Percentiles rank a stretch among this genome's conserved stretches.
These are phyloP conservation scores for Proliferodiscus dingleyae DNA, from an alignment of 2,329 filamentous ascomycete genomes.

Conservation along the genomic window DNA sequence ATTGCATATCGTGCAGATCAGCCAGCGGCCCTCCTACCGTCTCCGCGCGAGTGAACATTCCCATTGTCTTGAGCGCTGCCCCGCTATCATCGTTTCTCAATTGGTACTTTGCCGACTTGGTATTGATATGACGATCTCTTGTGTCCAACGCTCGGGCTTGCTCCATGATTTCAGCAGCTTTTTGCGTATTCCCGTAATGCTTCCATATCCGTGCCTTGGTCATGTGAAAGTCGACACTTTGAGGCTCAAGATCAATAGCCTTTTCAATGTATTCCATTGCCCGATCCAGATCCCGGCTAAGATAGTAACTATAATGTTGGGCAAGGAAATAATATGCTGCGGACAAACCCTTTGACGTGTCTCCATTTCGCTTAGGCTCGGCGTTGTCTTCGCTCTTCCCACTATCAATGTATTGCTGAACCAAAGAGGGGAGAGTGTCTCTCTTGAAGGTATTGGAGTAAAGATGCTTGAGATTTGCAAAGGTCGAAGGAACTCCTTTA, in stretches of 20 bases:
- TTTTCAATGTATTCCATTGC: conserved; percentile 79
- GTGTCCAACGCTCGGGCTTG: conserved; percentile 78
- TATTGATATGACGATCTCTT: conserved; percentile 96
- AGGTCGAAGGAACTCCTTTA: conserved; percentile 92
- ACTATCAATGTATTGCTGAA: conserved; percentile 69
- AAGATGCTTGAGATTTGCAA: conserved; percentile 92
- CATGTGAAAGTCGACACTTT: conserved; percentile 88
- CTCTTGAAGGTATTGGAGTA: conserved; percentile 77
- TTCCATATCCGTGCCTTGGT: conserved; percentile 94
- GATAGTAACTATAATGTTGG: conserved; percentile 92
- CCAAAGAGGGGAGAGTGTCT: conserved; percentile 67
- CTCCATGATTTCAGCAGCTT: conserved; percentile 85
- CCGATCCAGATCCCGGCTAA: conserved; percentile 78
- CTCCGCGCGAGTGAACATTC: conserved; percentile 90
- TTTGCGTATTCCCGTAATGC: conserved; percentile 72
- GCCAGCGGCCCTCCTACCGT: conserved; percentile 80
- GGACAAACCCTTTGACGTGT: conserved; percentile 61
- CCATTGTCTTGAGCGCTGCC: conserved; percentile 79
- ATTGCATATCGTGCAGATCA: conserved; percentile 97
- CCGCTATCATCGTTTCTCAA: conserved; percentile 89
- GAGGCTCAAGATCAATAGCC: conserved; percentile 72
- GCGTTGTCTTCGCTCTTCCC: conserved; percentile 40
- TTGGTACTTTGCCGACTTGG: conserved; percentile 95
- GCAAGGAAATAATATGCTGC: conserved; percentile 89
- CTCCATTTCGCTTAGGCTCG: conserved; percentile 39